These are phyloP conservation scores for Aureobasidium leucospermi DNA, from an alignment of 2,329 filamentous ascomycete genomes.

Conservation along the genomic window DNA sequence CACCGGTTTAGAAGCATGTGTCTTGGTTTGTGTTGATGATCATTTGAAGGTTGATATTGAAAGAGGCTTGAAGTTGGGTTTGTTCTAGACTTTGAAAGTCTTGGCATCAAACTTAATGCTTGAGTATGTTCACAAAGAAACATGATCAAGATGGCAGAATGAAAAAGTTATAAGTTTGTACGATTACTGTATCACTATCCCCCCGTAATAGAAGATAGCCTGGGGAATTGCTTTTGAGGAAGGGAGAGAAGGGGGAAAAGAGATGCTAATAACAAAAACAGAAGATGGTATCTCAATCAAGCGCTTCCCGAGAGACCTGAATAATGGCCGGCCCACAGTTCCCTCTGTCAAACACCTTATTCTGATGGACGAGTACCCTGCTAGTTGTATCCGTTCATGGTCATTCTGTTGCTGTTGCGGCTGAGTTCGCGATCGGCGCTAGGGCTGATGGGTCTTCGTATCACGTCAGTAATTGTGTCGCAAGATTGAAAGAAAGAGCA, in stretches of 20 bases:
- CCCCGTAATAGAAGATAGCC: background rate
- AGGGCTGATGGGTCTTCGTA: conserved; percentile 70
- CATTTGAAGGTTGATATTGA: background rate
- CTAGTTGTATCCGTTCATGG: conserved; percentile 89
- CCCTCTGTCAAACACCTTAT: conserved; percentile 7
- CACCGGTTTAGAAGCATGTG: conserved; percentile 11
- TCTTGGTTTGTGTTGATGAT: background rate
- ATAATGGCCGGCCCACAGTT: conserved; percentile 11
- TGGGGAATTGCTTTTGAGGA: conserved; percentile 6
- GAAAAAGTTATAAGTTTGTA: background rate
- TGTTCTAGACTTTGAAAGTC: conserved; percentile 2
- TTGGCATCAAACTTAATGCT: conserved; percentile 8
- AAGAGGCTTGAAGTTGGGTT: background rate
- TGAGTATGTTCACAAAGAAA: background rate
- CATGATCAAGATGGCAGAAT: background rate
- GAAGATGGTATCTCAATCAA: conserved; percentile 15
- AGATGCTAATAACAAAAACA: conserved; percentile 13
- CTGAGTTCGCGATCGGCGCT: conserved; percentile 91
- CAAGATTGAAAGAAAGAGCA: background rate
- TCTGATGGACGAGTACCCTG: background rate
- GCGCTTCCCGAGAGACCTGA: conserved; percentile 5
- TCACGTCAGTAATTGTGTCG: background rate
- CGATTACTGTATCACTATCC: conserved; percentile 7
- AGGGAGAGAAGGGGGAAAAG: background rate
- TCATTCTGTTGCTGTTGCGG: conserved; percentile 93